These are phyloP conservation scores for Exophiala bonariae DNA, from an alignment of 2,329 filamentous ascomycete genomes.

Conservation along the genomic window DNA sequence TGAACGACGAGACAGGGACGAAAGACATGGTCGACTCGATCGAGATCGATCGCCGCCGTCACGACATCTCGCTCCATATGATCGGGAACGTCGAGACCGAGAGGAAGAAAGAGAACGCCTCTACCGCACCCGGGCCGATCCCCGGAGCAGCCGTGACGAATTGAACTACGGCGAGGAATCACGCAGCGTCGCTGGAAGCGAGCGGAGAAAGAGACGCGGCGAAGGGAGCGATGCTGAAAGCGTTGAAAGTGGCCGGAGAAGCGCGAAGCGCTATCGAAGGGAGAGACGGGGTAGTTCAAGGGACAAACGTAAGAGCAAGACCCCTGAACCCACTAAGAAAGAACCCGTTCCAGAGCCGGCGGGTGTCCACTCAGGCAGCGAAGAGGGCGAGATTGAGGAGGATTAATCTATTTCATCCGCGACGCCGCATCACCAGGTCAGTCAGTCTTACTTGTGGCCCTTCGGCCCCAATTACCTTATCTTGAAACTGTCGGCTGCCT, in stretches of 20 bases:
- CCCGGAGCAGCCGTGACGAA: slow-evolving; percentile 78
- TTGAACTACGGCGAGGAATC: slow-evolving; percentile 83
- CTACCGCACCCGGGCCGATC: slow-evolving; percentile 79
- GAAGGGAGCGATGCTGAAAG: slow-evolving; percentile 71
- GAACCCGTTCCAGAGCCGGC: slow-evolving; percentile 53
- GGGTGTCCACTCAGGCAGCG: slow-evolving; percentile 78
- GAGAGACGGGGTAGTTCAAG: slow-evolving; percentile 36
- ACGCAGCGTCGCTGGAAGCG: slow-evolving; percentile 57
- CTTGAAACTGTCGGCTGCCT: neutral
- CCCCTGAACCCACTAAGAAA: slow-evolving; percentile 37
- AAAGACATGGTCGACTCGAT: slow-evolving; percentile 34
- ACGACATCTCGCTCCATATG: slow-evolving; percentile 55
- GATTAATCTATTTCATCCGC: slow-evolving; percentile 32
- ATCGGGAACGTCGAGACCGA: slow-evolving; percentile 80
- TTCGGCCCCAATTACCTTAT: no score
- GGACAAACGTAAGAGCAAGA: slow-evolving; percentile 61
- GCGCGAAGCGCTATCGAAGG: slow-evolving; percentile 57
- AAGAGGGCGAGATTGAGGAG: slow-evolving; percentile 98
- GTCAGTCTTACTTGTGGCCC: slow-evolving; percentile 10
- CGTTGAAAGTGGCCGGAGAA: slow-evolving; percentile 52
- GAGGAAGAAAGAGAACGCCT: slow-evolving; percentile 87
- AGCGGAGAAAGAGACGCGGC: slow-evolving; percentile 71
- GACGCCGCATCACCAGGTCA: slow-evolving; percentile 14
- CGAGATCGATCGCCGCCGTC: slow-evolving; percentile 34
- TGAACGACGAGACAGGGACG: slow-evolving; percentile 42